These are phyloP conservation scores for Erucastrum elatum DNA, from an alignment of 345 rosid species.

Conservation along the genomic window DNA sequence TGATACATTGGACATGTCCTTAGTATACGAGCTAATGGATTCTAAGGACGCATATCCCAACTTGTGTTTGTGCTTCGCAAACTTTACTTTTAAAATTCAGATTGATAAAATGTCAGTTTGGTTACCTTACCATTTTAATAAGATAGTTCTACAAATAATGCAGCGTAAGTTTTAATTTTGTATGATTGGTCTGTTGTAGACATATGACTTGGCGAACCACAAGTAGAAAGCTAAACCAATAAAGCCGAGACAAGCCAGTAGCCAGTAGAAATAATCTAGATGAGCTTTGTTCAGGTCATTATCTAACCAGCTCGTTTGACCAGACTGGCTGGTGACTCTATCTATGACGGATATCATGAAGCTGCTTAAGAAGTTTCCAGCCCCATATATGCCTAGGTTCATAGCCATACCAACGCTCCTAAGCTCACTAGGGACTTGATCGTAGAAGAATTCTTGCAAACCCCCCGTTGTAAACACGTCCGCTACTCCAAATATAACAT, in stretches of 20 bases:
- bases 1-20: no score
- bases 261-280: conserved; percentile 57
- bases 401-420: conserved; percentile 59
- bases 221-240: conserved; percentile 22
- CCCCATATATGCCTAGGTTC: conserved; percentile 51
- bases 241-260: conserved; percentile 35
- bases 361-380: conserved; percentile 49
- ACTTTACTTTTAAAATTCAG: no score
- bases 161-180: no score
- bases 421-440: conserved; percentile 51
- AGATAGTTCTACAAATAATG: no score
- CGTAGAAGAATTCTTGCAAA: conserved; percentile 62
- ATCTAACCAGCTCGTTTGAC: conserved; percentile 50
- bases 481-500: conserved; percentile 16
- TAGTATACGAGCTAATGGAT: no score
- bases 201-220: conserved; percentile 12
- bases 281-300: conserved; percentile 51
- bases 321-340: conserved; percentile 35
- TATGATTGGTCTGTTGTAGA: conserved; percentile 29
- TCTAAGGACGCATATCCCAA: no score
- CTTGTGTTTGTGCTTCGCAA: no score
- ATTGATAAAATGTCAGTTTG: no score
- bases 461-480: conserved; percentile 51
- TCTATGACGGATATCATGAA: conserved; percentile 31
- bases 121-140: no score